Conservation (phyloP, 441 rosid species). For the Biscutella auriculata region DNA sequence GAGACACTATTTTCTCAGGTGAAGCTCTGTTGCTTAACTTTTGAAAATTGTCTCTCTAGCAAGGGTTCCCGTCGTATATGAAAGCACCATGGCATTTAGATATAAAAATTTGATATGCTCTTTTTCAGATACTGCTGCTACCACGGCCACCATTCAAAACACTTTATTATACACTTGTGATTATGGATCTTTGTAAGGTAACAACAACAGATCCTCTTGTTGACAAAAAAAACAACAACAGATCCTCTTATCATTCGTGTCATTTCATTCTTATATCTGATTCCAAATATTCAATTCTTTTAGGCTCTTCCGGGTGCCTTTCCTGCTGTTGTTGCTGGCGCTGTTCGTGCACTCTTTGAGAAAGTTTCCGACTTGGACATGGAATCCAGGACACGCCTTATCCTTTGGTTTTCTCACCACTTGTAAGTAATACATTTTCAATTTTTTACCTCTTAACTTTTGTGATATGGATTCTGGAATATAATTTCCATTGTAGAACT, state of each 20-base stretch:
- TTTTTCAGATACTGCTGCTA: constrained; percentile 74
- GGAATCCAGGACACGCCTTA: constrained; percentile 88
- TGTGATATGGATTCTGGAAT: not conserved
- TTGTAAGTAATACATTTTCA: constrained; percentile 46
- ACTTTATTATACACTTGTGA: constrained; percentile 81
- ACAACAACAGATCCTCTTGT: not conserved
- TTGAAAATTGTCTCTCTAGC: not conserved
- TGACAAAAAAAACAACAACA: constrained; percentile 14
- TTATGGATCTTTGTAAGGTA: constrained; percentile 99
- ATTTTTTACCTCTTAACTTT: not conserved
- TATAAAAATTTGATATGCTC: constrained; percentile 3
- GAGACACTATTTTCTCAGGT: constrained; percentile 99
- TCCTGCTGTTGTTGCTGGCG: constrained; percentile 99
- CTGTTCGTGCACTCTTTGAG: constrained; percentile 95
- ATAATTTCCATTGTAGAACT: not conserved
- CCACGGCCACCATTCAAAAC: constrained; percentile 96
- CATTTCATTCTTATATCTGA: constrained; percentile 23
- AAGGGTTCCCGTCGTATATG: not conserved
- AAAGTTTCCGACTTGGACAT: constrained; percentile 87
- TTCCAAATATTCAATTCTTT: constrained; percentile 8
- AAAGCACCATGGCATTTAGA: not conserved
- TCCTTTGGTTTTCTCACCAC: constrained; percentile 99
- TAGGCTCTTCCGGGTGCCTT: constrained; percentile 99
- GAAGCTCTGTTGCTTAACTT: constrained; percentile 10
- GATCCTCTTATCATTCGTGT: not conserved